Evolutionary conservation across 768 basidiomycete genomes (phyloP).

Genomic region (Pleurotus pulmonarius): DNA sequence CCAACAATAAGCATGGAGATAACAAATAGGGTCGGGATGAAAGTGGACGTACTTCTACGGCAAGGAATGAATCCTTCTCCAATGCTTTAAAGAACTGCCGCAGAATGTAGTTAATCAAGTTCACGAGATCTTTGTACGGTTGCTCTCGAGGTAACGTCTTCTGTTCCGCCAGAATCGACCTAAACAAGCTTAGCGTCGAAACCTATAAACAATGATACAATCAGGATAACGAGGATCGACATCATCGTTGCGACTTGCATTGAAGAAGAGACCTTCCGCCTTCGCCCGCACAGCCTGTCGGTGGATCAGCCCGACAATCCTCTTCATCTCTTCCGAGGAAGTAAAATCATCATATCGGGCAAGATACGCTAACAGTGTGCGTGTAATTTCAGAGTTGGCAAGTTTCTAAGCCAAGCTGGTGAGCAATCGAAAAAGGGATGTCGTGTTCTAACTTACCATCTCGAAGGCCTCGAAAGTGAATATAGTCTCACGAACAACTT

Average conservation of each 20-base stretch:
- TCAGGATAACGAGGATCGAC: neutral
- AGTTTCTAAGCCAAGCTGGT: slow-evolving; percentile 62
- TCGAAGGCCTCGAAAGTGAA: slow-evolving; percentile 94
- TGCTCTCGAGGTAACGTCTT: slow-evolving; percentile 74
- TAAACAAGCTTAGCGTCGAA: slow-evolving; percentile 86
- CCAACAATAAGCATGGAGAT: slow-evolving; percentile 1
- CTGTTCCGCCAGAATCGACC: slow-evolving; percentile 78
- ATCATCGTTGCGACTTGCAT: slow-evolving; percentile 43
- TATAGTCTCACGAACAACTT: slow-evolving; percentile 74
- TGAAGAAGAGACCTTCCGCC: slow-evolving; percentile 94
- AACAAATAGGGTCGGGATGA: slow-evolving; percentile 7
- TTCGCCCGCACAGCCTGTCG: slow-evolving; percentile 88
- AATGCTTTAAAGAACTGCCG: slow-evolving; percentile 94
- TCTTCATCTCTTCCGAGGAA: slow-evolving; percentile 79
- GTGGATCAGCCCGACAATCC: slow-evolving; percentile 86
- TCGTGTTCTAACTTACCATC: slow-evolving; percentile 49
- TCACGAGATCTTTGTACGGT: slow-evolving; percentile 78
- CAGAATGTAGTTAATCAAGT: slow-evolving; percentile 81
- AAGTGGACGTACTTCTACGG: slow-evolving; percentile 66
- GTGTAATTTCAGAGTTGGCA: slow-evolving; percentile 79
- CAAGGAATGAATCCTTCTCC: slow-evolving; percentile 78
- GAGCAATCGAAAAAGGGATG: neutral
- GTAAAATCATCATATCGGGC: slow-evolving; percentile 80
- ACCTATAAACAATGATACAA: slow-evolving; percentile 50
- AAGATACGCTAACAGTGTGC: slow-evolving; percentile 81